Evolutionary conservation across 805 yeast genomes (phyloP), one percentile per base, ranked within the genome.

Genomic region (Ogataea naganishii): DNA sequence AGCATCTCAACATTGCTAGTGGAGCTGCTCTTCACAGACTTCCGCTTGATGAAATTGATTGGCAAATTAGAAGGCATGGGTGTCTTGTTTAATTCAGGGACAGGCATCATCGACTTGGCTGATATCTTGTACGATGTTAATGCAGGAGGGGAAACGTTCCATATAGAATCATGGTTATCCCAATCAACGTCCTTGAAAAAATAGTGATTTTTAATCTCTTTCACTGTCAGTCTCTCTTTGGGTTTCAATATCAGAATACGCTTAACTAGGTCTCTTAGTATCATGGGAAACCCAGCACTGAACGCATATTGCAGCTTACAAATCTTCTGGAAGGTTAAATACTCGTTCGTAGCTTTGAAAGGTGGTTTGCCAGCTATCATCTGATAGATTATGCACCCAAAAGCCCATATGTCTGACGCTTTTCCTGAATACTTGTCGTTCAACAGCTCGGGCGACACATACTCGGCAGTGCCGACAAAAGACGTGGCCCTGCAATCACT

Each of bases 381-480:
- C 43, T 72, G 80, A 41, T 69, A 72, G 7, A 72, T 47, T 7
- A 72, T 65, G 48, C 80, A 72, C 3, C 76, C 80, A 37, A 69
- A 60, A 0, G 80, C 77, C 80, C 80, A 72, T 12, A 72, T 53
- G 44, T 72, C 80, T 14, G 74, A 71, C 0, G 75, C 66, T 38
- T 70, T 71, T 5, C 79, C 78, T 42, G 75, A 67, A 41, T 73
- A 77, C 44, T 80, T 81, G 44, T 70, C 81, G 38, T 78, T 83
- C 35, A 82, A 58, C 22, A 82, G 57, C 44, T 82, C 94, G 0
- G 94, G 94, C 0, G 88, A 77, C 6, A 81, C 88, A 43, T 80
- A 80, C 43, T 80, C 89, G 1, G 89, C 89, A 1, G 89, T 81
- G 4, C 94, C 94, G 18, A 82, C 94, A 56, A 82, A 82, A 0